These are phyloP conservation scores for Podospora sp. DNA, from an alignment of 495 filamentous ascomycete genomes.

Conservation along the genomic window DNA sequence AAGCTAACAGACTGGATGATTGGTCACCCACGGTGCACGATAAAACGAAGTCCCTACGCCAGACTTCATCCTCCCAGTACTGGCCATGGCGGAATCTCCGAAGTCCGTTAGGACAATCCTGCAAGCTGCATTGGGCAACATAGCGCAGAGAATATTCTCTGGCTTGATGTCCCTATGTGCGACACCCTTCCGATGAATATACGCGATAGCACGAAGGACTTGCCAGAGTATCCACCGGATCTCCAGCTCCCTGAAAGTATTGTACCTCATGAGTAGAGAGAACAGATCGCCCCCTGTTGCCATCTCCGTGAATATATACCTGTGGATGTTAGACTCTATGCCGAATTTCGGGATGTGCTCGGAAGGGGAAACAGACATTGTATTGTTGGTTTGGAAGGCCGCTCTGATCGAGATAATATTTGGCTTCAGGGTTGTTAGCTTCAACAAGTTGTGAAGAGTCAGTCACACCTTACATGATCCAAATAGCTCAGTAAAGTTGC, in stretches of 20 bases:
- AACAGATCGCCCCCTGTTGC: slow-evolving; percentile 66
- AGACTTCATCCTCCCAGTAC: slow-evolving; percentile 59
- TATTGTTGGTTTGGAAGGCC: slow-evolving; percentile 52
- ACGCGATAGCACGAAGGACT: slow-evolving; percentile 73
- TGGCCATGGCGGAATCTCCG: slow-evolving; percentile 58
- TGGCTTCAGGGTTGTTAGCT: slow-evolving; percentile 45
- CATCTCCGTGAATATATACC: slow-evolving; percentile 68
- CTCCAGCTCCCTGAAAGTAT: slow-evolving; percentile 64
- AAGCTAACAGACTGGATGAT: not conserved
- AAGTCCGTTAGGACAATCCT: slow-evolving; percentile 76
- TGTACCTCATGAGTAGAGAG: slow-evolving; percentile 53
- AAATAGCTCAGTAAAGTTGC: slow-evolving; percentile 58
- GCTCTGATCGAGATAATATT: slow-evolving; percentile 62
- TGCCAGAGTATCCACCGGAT: slow-evolving; percentile 83
- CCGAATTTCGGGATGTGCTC: not conserved
- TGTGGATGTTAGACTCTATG: slow-evolving; percentile 29
- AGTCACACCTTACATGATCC: slow-evolving; percentile 55
- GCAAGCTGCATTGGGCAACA: slow-evolving; percentile 52
- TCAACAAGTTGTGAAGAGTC: not conserved
- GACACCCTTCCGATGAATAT: slow-evolving; percentile 77
- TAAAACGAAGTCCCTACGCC: slow-evolving; percentile 67
- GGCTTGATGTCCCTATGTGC: slow-evolving; percentile 94
- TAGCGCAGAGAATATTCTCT: slow-evolving; percentile 85
- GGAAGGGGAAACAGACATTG: slow-evolving; percentile 49
- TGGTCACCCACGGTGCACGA: slow-evolving; percentile 66